A percentile compares a stretch with the other conserved stretches of the same genome.
Conservation (phyloP, 345 rosid species). For the Eucalyptus melliodora region DNA sequence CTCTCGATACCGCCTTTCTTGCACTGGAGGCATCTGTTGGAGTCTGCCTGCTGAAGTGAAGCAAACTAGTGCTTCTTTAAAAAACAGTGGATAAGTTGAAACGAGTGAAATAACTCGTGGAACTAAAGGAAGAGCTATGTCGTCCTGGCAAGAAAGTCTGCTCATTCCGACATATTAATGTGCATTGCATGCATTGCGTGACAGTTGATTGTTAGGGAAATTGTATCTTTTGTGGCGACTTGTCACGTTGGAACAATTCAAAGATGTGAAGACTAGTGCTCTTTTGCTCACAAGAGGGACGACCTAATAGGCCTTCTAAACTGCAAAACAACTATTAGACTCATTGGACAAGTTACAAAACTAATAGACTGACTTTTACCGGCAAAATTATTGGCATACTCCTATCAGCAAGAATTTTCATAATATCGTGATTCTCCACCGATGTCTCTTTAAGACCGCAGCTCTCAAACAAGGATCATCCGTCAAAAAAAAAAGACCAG, state of each 20-base stretch:
- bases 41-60: not conserved
- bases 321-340: not conserved
- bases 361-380: not conserved
- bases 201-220: not conserved
- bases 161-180: not conserved
- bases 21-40: not conserved
- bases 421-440: not conserved
- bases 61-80: not conserved
- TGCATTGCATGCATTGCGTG: not conserved
- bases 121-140: not conserved
- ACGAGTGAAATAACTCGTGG: not conserved
- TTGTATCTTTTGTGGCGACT: not conserved
- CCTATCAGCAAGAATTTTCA: not conserved
- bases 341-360: not conserved
- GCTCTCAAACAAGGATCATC: not conserved
- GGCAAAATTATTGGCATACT: not conserved
- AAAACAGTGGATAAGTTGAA: not conserved
- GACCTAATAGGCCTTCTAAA: not conserved
- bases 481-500: not conserved
- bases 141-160: not conserved
- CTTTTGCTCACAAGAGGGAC: not conserved
- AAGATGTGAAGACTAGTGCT: not conserved
- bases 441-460: not conserved
- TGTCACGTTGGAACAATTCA: not conserved
- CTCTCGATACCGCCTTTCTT: not conserved